Evolutionary conservation across 768 basidiomycete genomes (phyloP).

Genomic region (Coprinopsis marcescibilis): DNA sequence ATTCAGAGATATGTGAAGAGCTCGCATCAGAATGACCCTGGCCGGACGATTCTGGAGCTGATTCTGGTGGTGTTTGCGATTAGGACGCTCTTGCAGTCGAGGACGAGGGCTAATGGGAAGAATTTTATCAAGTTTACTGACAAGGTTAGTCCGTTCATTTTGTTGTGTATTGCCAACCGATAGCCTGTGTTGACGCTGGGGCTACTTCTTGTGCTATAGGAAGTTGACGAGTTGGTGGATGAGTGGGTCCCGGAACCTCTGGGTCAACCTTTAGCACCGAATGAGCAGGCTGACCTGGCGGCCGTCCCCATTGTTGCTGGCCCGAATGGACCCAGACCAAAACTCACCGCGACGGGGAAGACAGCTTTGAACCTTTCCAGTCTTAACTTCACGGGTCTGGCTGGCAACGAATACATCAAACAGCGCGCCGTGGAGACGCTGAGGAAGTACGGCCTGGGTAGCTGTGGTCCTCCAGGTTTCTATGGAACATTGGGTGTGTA

Average conservation of each 20-base stretch:
- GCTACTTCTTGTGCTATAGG: conserved; percentile 41
- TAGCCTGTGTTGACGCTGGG: neutral
- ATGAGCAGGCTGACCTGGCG: conserved; percentile 64
- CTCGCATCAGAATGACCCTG: conserved; percentile 95
- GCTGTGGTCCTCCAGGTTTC: conserved; percentile 95
- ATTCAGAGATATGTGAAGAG: conserved; percentile 88
- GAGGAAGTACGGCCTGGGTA: conserved; percentile 86
- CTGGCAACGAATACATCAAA: conserved; percentile 84
- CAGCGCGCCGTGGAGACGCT: conserved; percentile 79
- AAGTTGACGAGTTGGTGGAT: conserved; percentile 93
- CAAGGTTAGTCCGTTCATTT: conserved; percentile 60
- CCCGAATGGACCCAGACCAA: conserved; percentile 78
- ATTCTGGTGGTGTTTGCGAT: conserved; percentile 85
- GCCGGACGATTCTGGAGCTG: conserved; percentile 83
- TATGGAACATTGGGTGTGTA: conserved; percentile 88
- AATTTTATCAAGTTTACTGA: conserved; percentile 89
- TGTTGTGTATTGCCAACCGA: neutral
- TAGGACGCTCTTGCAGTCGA: conserved; percentile 81
- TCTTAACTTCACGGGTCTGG: conserved; percentile 87
- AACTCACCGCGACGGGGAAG: conserved; percentile 65
- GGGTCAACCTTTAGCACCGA: conserved; percentile 49
- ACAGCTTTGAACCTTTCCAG: conserved; percentile 80
- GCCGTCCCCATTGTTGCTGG: conserved; percentile 76
- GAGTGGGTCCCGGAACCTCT: conserved; percentile 93
- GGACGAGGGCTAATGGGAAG: conserved; percentile 80